Evolutionary conservation across 2,329 filamentous ascomycete species (phyloP), one percentile per base, ranked within the genome.

Genomic region (Amauroascus verrucosus): DNA sequence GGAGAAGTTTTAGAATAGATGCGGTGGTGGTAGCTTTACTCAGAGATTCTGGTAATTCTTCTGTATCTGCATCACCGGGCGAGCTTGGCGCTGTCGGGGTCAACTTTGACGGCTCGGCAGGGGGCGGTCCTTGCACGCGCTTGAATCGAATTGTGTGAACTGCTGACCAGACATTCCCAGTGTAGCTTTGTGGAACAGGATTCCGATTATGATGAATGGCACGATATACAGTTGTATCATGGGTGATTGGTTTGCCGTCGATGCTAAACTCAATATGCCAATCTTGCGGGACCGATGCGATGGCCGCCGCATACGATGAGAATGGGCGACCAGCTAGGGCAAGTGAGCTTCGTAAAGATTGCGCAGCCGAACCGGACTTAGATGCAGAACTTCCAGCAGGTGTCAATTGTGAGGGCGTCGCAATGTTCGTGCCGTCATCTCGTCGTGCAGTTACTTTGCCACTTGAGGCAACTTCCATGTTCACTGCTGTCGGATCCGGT

Each of bases 211-310:
- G 86, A 64, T 96, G 88, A 7, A 97, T 88, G 30, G 93, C 93
- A 46, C 91, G 85, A 64, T 97, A 98, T 53, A 98, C 91, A 0
- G 93, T 98, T 0, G 88, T 96, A 62, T 97, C 90, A 60, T 90
- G 93, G 0, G 86, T 77, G 55, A 98, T 85, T 1, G 86, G 79
- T 66, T 89, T 88, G 51, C 80, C 85, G 58, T 94, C 85, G 48
- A 97, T 79, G 60, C 82, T 90, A 70, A 98, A 98, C 64, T 97
- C 88, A 56, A 98, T 89, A 63, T 98, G 91, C 93, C 93, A 98
- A 64, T 97, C 90, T 64, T 94, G 86, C 1, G 90, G 88, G 0
- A 81, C 75, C 13, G 86, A 76, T 61, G 90, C 86, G 50, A 94
- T 80, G 3, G 88, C 88, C 50, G 87, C 86, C 22, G 89, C 85